Base-by-base conservation (phyloP, 805 yeast species). In the Candida pseudoglaebosa region DNA sequence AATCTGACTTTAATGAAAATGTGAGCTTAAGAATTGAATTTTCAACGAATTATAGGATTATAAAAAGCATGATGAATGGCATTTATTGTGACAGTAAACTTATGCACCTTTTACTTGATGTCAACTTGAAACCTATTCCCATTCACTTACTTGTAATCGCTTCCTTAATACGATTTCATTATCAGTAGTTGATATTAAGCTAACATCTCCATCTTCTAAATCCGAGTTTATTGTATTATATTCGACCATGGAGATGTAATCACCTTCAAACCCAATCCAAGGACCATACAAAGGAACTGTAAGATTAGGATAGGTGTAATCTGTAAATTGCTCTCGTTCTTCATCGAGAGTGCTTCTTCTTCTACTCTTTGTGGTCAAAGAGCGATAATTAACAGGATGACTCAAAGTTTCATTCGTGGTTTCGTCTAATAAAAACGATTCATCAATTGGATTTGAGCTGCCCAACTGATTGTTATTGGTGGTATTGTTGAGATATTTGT, bases 201-300 rank as follows among this genome's bases (percentile, higher is more conserved):
- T 39, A 13, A 44, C 29, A 32, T 50, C 54, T 2, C 59, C 62
- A 10, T 38, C 43, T 39, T 53, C 64, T 20, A 54, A 24, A n/a
- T 37, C 42, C 14, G 19, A 8, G 29, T 44, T 54, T 31, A 16
- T 17, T 12, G 34, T 34, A 15, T 53, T 47, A 38, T 49, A 67
- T 21, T 65, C 62, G 14, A 73, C 57, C 52, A 62, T 59, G 33
- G 72, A 68, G 9, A 75, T 62, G 38, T 57, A 59, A 45, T 77
- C 77, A 0, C 80, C 80, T 24, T 68, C 71, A 46, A 77, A 77
- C 8, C 80, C 82, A 17, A 75, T 59, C 74, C 80, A 70, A 6
- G 81, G 78, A 0, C 82, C 82, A 46, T 75, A 66, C 40, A 75
- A 52, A 4, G 71, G 67, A 40, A 75, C 75, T 1, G 54, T 51